Evolutionary conservation across 805 yeast species (phyloP).

Genomic region (Cyberlindnera lachancei): DNA sequence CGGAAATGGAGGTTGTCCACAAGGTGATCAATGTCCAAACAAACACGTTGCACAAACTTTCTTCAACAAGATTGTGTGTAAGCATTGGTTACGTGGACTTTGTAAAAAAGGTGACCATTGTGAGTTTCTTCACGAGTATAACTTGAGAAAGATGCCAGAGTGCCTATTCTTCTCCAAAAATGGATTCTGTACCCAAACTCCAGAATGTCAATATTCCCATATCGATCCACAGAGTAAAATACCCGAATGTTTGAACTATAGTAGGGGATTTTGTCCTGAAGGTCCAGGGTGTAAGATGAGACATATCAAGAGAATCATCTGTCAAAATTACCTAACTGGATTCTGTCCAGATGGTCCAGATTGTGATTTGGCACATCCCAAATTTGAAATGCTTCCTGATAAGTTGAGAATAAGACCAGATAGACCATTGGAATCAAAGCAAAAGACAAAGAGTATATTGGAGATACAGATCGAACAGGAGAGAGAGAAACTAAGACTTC

Average conservation of each 20-base stretch:
- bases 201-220: conserved; percentile 90
- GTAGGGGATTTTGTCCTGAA: conserved; percentile 83
- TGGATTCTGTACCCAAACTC: conserved; percentile 84
- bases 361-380: conserved; percentile 73
- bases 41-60: conserved; percentile 69
- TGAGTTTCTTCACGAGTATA: conserved; percentile 93
- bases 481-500: conserved; percentile 12
- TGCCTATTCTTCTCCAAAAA: conserved; percentile 77
- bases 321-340: conserved; percentile 80
- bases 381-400: conserved; percentile 47
- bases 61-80: conserved; percentile 81
- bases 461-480: conserved; percentile 23
- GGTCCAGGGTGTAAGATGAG: conserved; percentile 83
- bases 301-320: conserved; percentile 68
- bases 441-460: conserved; percentile 15
- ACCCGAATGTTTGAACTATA: conserved; percentile 82
- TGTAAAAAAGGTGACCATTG: conserved; percentile 96
- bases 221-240: conserved; percentile 82
- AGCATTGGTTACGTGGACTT: conserved; percentile 96
- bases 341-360: conserved; percentile 87
- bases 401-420: conserved; percentile 29
- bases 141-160: conserved; percentile 92
- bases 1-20: conserved; percentile 71
- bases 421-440: conserved; percentile 16
- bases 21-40: conserved; percentile 78